Base-by-base conservation (phyloP, 148 eudicot genomes). In the Heliosperma pusillum region DNA sequence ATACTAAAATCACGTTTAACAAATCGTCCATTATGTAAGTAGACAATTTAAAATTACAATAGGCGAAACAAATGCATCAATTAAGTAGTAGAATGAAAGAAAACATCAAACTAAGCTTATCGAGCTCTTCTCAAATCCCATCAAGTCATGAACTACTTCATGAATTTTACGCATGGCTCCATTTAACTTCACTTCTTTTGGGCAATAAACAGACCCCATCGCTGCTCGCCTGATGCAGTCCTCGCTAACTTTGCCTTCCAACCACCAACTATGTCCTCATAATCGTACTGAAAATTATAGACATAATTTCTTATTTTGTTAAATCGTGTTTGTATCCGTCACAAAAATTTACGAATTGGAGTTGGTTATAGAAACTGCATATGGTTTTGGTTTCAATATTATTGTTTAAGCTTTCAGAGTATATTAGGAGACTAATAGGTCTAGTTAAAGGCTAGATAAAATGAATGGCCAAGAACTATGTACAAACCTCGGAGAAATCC, bases 141-240 rank as follows among this genome's bases (percentile, higher is more conserved):
- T 36, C 56, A 24, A 44, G 50, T 10, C 72, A 45, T 10, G 22
- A 57, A 1, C 25, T 21, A 36, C 4, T 22, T 45, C 29, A 45
- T 24, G 30, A 33, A 45, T n/a, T n/a, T n/a, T n/a, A n/a, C 17
- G 27, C 10, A 50, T 50, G 21, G 36, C 22, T 25, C 11, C 59
- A 5, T 50, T 24, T 10, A 12, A 16, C 11, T 36, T 86, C 83
- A 89, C 68, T 77, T 74, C 85, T 92, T 86, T 74, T 78, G 70
- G 73, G 92, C 97, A 64, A 89, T 71, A 71, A 93, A 93, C 80
- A 93, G 85, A 57, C 98, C 98, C 98, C 98, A 91, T 59, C 85
- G 84, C 81, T 93, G 98, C 90, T 93, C 91, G 1, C 98, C 93
- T 0, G 87, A 81, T 0, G 90, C 82, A 74, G 81, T 91, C 76